Evolutionary conservation across 2,329 filamentous ascomycete species (phyloP).

Genomic region (Capronia epimyces): DNA sequence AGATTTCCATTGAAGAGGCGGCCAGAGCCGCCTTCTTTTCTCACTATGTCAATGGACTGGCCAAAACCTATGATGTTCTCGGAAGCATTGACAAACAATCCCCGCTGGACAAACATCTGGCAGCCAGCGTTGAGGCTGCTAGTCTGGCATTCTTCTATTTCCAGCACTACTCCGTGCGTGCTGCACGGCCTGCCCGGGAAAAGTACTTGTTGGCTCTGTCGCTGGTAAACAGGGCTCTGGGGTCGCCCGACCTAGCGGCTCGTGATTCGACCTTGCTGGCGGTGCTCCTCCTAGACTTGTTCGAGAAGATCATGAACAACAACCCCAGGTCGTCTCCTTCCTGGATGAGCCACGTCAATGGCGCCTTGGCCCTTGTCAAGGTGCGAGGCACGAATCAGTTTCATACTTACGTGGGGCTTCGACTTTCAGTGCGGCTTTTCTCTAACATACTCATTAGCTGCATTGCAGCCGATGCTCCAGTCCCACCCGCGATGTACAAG

Average conservation of each 20-base stretch:
- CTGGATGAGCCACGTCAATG: conserved; percentile 38
- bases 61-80: conserved; percentile 25
- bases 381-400: conserved; percentile 33
- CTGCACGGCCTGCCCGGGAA: conserved; percentile 13
- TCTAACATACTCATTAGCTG: conserved; percentile 33
- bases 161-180: conserved; percentile 15
- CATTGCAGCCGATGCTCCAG: conserved; percentile 30
- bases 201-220: conserved; percentile 31
- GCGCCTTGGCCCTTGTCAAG: conserved; percentile 34
- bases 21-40: conserved; percentile 23
- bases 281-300: conserved; percentile 36
- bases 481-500: conserved; percentile 39
- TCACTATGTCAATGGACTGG: conserved; percentile 23
- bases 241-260: conserved; percentile 30
- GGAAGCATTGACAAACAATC: conserved; percentile 13
- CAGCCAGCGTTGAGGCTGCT: conserved; percentile 29
- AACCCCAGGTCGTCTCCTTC: conserved; percentile 25
- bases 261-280: conserved; percentile 35
- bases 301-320: conserved; percentile 30
- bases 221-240: conserved; percentile 33
- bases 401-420: conserved; percentile 18
- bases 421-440: conserved; percentile 25
- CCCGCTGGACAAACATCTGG: conserved; percentile 25
- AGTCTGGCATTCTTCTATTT: conserved; percentile 29
- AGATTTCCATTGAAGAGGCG: conserved; percentile 24